These are phyloP conservation scores for Trametes sp. DNA, from an alignment of 1,284 basidiomycete species.

Conservation along the genomic window DNA sequence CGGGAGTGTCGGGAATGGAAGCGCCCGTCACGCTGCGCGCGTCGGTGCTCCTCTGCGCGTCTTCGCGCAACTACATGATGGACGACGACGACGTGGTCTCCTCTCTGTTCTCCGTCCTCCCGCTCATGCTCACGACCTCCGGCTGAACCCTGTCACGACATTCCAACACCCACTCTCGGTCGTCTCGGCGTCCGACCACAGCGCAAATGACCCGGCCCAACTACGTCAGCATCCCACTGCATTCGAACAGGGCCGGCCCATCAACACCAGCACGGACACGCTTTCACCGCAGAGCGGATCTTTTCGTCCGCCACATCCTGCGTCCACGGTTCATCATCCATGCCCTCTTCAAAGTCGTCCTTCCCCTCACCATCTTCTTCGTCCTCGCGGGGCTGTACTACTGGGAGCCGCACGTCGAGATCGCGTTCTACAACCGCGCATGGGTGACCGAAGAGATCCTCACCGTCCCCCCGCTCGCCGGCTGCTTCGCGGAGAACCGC, in stretches of 20 bases:
- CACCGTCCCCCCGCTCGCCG: slow-evolving; percentile 65
- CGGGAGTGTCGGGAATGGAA: neutral
- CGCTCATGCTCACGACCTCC: neutral
- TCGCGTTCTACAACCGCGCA: slow-evolving; percentile 74
- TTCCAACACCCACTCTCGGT: neutral
- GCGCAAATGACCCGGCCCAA: neutral
- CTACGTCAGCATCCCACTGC: slow-evolving; percentile 9
- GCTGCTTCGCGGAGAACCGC: slow-evolving; percentile 73
- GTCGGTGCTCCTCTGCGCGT: neutral
- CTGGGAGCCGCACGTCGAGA: slow-evolving; percentile 85
- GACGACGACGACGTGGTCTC: neutral
- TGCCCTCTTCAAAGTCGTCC: slow-evolving; percentile 32
- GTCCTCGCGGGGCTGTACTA: slow-evolving; percentile 56
- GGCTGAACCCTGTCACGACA: neutral
- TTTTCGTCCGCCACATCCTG: slow-evolving; percentile 19
- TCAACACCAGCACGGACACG: neutral
- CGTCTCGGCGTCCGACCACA: neutral
- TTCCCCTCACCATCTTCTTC: slow-evolving; percentile 47
- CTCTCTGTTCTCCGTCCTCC: neutral
- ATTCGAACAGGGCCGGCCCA: neutral
- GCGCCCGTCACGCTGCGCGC: slow-evolving; percentile 3
- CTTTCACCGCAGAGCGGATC: neutral
- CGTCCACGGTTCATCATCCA: slow-evolving; percentile 29
- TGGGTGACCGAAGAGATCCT: slow-evolving; percentile 81
- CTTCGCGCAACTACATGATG: neutral